These are phyloP conservation scores for Penicillium rolfsii DNA, from an alignment of 2,329 filamentous ascomycete genomes.

Conservation along the genomic window DNA sequence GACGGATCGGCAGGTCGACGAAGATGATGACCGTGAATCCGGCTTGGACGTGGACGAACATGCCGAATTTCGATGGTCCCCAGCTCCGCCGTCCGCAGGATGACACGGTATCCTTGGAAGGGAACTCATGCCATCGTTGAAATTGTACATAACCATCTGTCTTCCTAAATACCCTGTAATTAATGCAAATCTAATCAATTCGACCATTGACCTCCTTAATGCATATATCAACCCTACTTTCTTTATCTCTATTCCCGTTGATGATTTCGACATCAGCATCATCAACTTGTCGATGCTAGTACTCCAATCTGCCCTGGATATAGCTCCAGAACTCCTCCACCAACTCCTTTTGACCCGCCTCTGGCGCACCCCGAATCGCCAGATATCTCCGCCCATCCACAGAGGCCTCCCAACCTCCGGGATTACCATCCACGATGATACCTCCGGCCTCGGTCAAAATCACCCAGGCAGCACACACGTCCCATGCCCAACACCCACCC, in stretches of 20 bases:
- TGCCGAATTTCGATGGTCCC: slow-evolving; percentile 24
- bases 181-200: not conserved
- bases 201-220: not conserved
- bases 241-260: not conserved
- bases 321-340: slow-evolving; percentile 49
- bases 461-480: slow-evolving; percentile 67
- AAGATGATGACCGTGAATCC: slow-evolving; percentile 51
- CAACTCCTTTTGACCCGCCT: slow-evolving; percentile 44
- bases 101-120: not conserved
- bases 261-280: not conserved
- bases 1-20: slow-evolving; percentile 67
- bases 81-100: slow-evolving; percentile 2
- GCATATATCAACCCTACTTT: not conserved
- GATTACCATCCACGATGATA: slow-evolving; percentile 61
- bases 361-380: slow-evolving; percentile 42
- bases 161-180: slow-evolving; percentile 21
- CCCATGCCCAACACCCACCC: slow-evolving; percentile 68
- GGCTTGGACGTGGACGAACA: slow-evolving; percentile 33
- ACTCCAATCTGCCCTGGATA: slow-evolving; percentile 44
- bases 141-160: slow-evolving; percentile 18
- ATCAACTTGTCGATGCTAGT: slow-evolving; percentile 26
- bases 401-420: slow-evolving; percentile 58
- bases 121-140: no score
- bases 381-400: slow-evolving; percentile 62
- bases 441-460: slow-evolving; percentile 64